Base-by-base conservation (phyloP, 441 rosid genomes). In the Euphorbia schlechtendalii region DNA sequence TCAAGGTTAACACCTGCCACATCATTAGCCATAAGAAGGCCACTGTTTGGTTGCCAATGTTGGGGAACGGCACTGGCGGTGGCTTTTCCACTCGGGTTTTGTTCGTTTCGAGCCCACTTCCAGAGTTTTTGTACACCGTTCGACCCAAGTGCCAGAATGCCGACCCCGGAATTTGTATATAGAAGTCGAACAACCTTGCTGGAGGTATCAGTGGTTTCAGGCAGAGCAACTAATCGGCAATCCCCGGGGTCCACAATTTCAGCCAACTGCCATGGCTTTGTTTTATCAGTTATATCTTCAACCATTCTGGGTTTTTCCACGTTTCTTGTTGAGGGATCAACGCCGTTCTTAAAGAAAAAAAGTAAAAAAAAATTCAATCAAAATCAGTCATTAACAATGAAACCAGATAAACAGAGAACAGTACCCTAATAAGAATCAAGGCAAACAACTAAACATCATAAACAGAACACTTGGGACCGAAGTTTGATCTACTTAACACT, bases 21-120 rank as follows among this genome's bases (percentile, higher is more conserved):
- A 73, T 89, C 96, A 69, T 92, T 92, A 64, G 73, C 71, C 98
- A 92, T 92, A 74, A 84, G 79, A 89, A 87, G 91, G 78, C 98
- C 96, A 78, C 87, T 92, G 78, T 75, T 82, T 66, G 98, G 98
- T 80, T 87, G 86, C 96, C 96, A 89, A 69, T 77, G 93, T 71
- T 84, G 96, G 17, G 98, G 98, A 71, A 76, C 82, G 8, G 76
- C 80, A 74, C 67, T 80, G 65, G 96, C 81, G 5, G 96, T 86
- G 80, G 96, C 98, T 96, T 92, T 73, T 71, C 94, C 98, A 68
- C 73, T 73, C 28, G 88, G 96, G 73, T 89, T 92, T 68, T 92
- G 92, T 49, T 86, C 98, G 70, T 56, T 86, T 53, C 84, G 80
- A 34, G 73, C 25, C 98, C 98, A 92, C 77, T 86, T 92, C 98